phyloP scores from a whole-genome alignment of 116 monocot genomes.

The Iris pallida region DNA sequence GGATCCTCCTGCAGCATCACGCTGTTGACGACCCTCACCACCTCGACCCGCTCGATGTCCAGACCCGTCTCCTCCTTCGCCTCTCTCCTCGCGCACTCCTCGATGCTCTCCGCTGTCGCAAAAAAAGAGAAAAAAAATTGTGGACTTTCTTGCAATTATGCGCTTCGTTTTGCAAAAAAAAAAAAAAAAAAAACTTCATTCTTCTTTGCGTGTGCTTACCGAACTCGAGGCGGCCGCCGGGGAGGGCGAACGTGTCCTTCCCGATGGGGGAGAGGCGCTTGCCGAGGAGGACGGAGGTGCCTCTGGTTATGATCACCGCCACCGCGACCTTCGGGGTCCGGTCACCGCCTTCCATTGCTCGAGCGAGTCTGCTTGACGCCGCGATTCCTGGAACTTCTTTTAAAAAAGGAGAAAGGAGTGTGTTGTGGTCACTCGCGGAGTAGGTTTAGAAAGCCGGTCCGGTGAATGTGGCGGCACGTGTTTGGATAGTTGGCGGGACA shows the following conservation, averaged over 20 bases:
- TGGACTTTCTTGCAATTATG: too few species aligned
- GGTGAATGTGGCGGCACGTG: too few species aligned
- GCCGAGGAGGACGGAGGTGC: conserved; percentile 43
- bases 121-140: background rate
- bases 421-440: too few species aligned
- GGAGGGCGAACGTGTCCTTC: conserved; percentile 47
- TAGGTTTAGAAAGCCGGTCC: too few species aligned
- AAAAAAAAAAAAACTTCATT: background rate
- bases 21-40: conserved; percentile 35
- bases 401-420: too few species aligned
- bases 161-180: background rate
- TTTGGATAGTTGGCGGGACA: too few species aligned
- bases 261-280: conserved; percentile 39
- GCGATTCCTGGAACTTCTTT: too few species aligned
- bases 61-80: conserved; percentile 59
- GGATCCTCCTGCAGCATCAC: conserved; percentile 8
- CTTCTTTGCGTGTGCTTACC: conserved; percentile 27
- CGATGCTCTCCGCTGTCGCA: conserved; percentile 37
- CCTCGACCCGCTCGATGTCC: conserved; percentile 32
- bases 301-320: conserved; percentile 47
- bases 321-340: conserved; percentile 19
- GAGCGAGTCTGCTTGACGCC: too few species aligned
- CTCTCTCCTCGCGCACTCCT: conserved; percentile 48
- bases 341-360: background rate
- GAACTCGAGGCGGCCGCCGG: conserved; percentile 62